phyloP scores from a whole-genome alignment of 345 rosid genomes.

The Corchorus capsularis region DNA sequence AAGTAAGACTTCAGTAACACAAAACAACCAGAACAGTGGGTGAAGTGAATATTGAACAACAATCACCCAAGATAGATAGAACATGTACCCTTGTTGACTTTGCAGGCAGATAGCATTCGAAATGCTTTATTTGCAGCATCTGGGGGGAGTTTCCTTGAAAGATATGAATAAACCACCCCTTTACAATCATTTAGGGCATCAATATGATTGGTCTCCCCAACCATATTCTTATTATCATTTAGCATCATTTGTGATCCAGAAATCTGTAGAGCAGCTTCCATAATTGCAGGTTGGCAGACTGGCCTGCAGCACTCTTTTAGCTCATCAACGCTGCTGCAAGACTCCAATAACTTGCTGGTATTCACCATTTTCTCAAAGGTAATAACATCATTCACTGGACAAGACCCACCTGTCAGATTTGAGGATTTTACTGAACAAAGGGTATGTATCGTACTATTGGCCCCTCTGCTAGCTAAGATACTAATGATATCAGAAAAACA shows the following conservation, averaged over 20 bases:
- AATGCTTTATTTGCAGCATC: constrained; percentile 71
- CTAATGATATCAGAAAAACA: constrained; percentile 96
- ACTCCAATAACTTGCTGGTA: constrained; percentile 75
- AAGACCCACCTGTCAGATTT: constrained; percentile 91
- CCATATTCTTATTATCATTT: constrained; percentile 44
- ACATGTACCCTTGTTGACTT: constrained; percentile 80
- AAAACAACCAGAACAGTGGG: neutral
- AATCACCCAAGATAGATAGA: constrained; percentile 10
- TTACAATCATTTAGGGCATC: constrained; percentile 74
- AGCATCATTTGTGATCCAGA: constrained; percentile 58
- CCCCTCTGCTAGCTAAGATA: constrained; percentile 81
- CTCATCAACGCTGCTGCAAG: constrained; percentile 80
- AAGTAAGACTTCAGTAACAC: neutral
- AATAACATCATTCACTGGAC: constrained; percentile 68
- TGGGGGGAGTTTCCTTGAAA: constrained; percentile 69
- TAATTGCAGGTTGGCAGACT: constrained; percentile 79
- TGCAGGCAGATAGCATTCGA: constrained; percentile 82
- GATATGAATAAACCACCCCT: constrained; percentile 76
- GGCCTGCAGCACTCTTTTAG: constrained; percentile 94
- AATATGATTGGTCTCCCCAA: constrained; percentile 51
- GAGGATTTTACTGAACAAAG: constrained; percentile 77
- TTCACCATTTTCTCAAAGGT: constrained; percentile 74
- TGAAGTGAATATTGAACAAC: constrained; percentile 1
- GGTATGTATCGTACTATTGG: constrained; percentile 63
- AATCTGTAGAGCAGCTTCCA: constrained; percentile 79